phyloP scores from a whole-genome alignment of 2,329 filamentous ascomycete species.

The Pleoardoris graminearum region DNA sequence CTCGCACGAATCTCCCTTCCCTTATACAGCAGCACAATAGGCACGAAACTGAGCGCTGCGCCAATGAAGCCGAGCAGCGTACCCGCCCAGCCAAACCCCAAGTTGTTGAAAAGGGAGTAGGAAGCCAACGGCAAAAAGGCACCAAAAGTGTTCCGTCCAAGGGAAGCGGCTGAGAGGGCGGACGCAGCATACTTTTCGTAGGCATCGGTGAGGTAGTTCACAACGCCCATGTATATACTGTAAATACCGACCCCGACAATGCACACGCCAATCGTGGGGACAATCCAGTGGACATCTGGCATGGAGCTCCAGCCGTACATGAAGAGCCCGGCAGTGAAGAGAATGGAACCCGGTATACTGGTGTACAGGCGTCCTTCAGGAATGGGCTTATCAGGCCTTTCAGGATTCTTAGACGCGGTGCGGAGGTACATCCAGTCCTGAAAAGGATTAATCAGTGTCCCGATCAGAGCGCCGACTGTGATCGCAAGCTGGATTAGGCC shows the following conservation, averaged over 20 bases:
- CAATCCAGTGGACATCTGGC: conserved; percentile 40
- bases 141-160: conserved; percentile 52
- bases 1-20: conserved; percentile 44
- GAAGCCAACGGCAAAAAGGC: conserved; percentile 53
- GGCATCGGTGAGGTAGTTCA: conserved; percentile 55
- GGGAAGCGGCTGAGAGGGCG: conserved; percentile 51
- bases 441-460: conserved; percentile 46
- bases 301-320: conserved; percentile 38
- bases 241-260: conserved; percentile 36
- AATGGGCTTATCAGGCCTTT: conserved; percentile 46
- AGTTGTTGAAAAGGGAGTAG: conserved; percentile 44
- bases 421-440: conserved; percentile 39
- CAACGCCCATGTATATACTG: conserved; percentile 51
- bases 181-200: conserved; percentile 55
- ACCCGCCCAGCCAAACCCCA: conserved; percentile 51
- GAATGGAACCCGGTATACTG: conserved; percentile 47
- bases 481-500: conserved; percentile 49
- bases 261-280: conserved; percentile 29
- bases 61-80: conserved; percentile 51
- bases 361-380: conserved; percentile 51
- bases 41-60: conserved; percentile 45
- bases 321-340: conserved; percentile 38
- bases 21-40: conserved; percentile 48
- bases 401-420: conserved; percentile 39
- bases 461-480: conserved; percentile 48